Conservation (phyloP, 768 basidiomycete genomes). For the Lentinula boryana region DNA sequence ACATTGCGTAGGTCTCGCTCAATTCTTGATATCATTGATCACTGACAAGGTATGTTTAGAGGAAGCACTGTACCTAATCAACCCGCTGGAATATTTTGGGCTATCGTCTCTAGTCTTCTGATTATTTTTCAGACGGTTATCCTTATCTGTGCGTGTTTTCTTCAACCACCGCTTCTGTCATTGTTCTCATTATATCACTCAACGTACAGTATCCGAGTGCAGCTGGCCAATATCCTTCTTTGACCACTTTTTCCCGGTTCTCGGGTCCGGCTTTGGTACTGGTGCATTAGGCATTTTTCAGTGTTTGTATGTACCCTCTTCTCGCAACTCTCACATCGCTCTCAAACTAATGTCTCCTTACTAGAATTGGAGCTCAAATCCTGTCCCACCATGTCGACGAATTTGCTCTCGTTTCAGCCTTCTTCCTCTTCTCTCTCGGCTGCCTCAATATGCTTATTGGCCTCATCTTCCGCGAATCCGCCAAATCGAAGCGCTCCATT, state of each 20-base stretch:
- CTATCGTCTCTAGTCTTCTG: constrained; percentile 79
- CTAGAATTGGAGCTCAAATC: constrained; percentile 62
- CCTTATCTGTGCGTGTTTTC: constrained; percentile 37
- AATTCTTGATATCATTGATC: not conserved
- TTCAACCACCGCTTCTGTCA: not conserved
- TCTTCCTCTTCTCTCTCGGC: constrained; percentile 89
- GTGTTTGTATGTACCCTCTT: constrained; percentile 53
- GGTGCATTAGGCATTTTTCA: constrained; percentile 87
- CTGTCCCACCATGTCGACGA: constrained; percentile 78
- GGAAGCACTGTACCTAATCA: constrained; percentile 89
- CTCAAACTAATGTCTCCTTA: not conserved
- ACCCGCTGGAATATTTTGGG: constrained; percentile 88
- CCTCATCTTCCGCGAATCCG: constrained; percentile 61
- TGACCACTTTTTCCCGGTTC: constrained; percentile 77
- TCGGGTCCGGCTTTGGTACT: constrained; percentile 79
- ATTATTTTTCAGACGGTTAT: constrained; percentile 82
- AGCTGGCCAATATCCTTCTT: constrained; percentile 80
- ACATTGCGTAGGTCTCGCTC: constrained; percentile 55
- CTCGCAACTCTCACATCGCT: not conserved
- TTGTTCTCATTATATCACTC: not conserved
- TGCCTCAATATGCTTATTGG: constrained; percentile 81
- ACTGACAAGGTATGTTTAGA: constrained; percentile 17
- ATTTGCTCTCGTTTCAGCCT: constrained; percentile 86
- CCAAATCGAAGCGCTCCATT: constrained; percentile 57
- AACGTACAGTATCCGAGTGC: constrained; percentile 61